phyloP scores from a whole-genome alignment of 2,329 filamentous ascomycete genomes.

The Aspergillus ochraceus region DNA sequence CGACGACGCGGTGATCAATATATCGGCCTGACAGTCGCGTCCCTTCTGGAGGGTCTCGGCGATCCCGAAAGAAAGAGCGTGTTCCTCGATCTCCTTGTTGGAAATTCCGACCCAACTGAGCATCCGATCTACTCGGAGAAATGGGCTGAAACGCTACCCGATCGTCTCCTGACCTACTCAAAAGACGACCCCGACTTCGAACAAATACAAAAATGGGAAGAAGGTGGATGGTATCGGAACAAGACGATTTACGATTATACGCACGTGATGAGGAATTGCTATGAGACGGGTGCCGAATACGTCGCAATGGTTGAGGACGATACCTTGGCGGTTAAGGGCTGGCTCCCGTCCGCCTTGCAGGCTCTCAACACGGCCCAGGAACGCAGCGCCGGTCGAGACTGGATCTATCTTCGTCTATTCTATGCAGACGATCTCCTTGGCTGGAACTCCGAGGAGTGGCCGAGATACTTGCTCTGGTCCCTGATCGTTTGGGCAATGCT shows the following conservation, averaged over 20 bases:
- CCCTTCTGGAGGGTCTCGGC: constrained; percentile 43
- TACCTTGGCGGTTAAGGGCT: constrained; percentile 46
- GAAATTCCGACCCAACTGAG: constrained; percentile 38
- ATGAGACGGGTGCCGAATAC: constrained; percentile 39
- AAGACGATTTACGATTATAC: constrained; percentile 47
- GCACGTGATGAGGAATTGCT: constrained; percentile 42
- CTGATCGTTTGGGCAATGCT: constrained; percentile 18
- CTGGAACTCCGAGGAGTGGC: constrained; percentile 46
- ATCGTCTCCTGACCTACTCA: constrained; percentile 42
- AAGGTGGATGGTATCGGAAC: constrained; percentile 24
- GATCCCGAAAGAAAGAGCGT: constrained; percentile 39
- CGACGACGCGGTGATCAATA: constrained; percentile 40
- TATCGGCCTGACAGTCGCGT: constrained; percentile 41
- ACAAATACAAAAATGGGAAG: constrained; percentile 11
- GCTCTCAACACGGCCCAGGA: constrained; percentile 35
- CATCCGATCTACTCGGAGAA: constrained; percentile 42
- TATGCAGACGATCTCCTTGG: constrained; percentile 46
- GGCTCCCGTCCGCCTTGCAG: constrained; percentile 41
- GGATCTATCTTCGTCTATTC: constrained; percentile 47
- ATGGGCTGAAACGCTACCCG: constrained; percentile 41
- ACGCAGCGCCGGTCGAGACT: constrained; percentile 9
- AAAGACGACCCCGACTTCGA: constrained; percentile 24
- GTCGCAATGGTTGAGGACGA: constrained; percentile 49
- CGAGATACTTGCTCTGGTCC: constrained; percentile 34
- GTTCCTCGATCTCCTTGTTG: constrained; percentile 43